phyloP scores from a whole-genome alignment of 129 eudicot species.

The Artemisia argyi region DNA sequence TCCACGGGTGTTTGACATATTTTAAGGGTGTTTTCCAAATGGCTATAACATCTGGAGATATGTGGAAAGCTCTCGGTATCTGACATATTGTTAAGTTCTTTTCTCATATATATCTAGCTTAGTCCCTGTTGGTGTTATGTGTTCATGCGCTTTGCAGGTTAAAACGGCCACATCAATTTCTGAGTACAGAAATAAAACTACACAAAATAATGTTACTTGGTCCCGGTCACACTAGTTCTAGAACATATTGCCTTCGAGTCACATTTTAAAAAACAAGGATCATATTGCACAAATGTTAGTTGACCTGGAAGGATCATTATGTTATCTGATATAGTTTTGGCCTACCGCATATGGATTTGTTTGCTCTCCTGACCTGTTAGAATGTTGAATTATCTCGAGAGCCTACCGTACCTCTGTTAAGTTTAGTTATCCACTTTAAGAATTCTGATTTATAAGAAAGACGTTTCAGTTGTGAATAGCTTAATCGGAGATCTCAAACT shows the following conservation, averaged over 20 bases:
- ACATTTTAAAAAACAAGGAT: background rate
- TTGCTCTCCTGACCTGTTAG: conserved; percentile 11
- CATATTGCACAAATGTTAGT: background rate
- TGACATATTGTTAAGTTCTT: too few species aligned
- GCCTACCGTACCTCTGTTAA: background rate
- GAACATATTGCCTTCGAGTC: too few species aligned
- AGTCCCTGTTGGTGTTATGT: too few species aligned
- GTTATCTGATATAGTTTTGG: background rate
- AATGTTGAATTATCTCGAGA: background rate
- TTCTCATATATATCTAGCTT: too few species aligned
- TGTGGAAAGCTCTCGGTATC: too few species aligned
- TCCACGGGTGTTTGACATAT: too few species aligned
- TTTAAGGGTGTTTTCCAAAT: too few species aligned
- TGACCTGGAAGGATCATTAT: background rate
- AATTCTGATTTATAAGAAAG: background rate
- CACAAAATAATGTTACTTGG: too few species aligned
- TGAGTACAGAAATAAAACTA: background rate
- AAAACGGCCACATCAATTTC: background rate
- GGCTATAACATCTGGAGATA: too few species aligned
- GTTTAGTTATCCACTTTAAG: background rate
- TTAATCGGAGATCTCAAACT: background rate
- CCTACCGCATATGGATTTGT: background rate
- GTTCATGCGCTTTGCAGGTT: too few species aligned
- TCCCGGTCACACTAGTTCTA: background rate
- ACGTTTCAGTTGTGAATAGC: background rate